A percentile compares a stretch with the other conserved stretches of the same genome.
Conservation (phyloP, 1,284 basidiomycete species). For the Singerocomus inundabilis region DNA sequence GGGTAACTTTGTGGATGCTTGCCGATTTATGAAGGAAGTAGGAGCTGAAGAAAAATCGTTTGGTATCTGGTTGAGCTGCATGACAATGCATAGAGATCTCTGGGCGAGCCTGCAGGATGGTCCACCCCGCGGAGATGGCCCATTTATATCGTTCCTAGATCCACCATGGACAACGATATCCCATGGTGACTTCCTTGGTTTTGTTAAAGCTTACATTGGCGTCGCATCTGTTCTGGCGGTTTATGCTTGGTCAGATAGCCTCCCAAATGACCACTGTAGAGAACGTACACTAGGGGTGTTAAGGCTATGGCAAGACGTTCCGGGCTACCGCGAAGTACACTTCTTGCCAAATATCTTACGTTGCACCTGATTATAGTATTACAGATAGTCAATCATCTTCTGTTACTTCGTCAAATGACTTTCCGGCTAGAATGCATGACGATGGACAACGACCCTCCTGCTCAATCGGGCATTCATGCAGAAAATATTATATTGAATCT, state of each 20-base stretch:
- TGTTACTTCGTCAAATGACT: constrained; percentile 28
- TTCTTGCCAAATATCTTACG: constrained; percentile 21
- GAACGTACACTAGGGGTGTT: constrained; percentile 62
- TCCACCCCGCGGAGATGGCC: constrained; percentile 5
- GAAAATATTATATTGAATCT: constrained; percentile 65
- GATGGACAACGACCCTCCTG: constrained; percentile 56
- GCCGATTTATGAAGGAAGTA: constrained; percentile 54
- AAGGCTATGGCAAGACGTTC: constrained; percentile 61
- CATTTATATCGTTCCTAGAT: constrained; percentile 22
- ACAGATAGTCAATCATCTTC: constrained; percentile 29
- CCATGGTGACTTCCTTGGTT: constrained; percentile 60
- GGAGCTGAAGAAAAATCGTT: constrained; percentile 62
- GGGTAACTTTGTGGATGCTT: constrained; percentile 45
- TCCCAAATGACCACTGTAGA: constrained; percentile 61
- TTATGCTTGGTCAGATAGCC: constrained; percentile 76
- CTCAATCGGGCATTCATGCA: constrained; percentile 58
- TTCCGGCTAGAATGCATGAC: constrained; percentile 30
- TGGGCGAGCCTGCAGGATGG: constrained; percentile 23
- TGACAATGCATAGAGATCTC: constrained; percentile 56
- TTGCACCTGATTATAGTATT: constrained; percentile 4
- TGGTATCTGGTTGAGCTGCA: constrained; percentile 67
- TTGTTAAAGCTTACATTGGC: constrained; percentile 64
- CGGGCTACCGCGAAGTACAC: constrained; percentile 42
- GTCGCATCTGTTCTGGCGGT: constrained; percentile 67
- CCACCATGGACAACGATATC: constrained; percentile 31